Conservation (phyloP, 352 stramenopile genomes). For the Pythium guiyangense region DNA sequence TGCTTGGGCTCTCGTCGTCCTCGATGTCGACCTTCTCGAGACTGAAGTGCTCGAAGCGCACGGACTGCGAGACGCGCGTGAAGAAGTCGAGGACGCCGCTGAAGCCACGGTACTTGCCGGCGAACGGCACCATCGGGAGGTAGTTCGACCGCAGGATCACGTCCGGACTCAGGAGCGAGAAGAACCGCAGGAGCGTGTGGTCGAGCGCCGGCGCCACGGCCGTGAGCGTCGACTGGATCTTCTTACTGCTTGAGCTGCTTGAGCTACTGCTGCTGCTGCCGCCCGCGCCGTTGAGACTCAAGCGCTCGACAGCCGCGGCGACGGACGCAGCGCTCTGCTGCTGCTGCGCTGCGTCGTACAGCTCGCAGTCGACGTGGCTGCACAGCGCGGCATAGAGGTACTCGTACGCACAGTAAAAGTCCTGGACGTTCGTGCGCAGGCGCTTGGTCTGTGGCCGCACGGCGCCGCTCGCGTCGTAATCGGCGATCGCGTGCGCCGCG, state of each 20-base stretch:
- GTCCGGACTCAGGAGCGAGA: slow-evolving; percentile 74
- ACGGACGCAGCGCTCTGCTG: neutral
- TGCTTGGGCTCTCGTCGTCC: slow-evolving; percentile 29
- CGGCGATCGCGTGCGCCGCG: slow-evolving; percentile 51
- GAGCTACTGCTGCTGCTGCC: slow-evolving; percentile 3
- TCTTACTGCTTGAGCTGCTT: slow-evolving; percentile 31
- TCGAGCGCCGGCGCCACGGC: slow-evolving; percentile 49
- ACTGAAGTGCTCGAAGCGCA: slow-evolving; percentile 70
- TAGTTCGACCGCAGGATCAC: slow-evolving; percentile 84
- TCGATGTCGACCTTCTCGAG: slow-evolving; percentile 72
- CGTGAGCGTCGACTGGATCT: slow-evolving; percentile 38
- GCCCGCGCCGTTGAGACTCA: neutral
- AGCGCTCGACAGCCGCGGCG: neutral
- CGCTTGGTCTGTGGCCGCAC: slow-evolving; percentile 22
- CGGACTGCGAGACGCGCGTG: slow-evolving; percentile 55
- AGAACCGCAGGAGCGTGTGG: slow-evolving; percentile 63
- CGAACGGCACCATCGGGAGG: slow-evolving; percentile 87
- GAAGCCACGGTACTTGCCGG: slow-evolving; percentile 78
- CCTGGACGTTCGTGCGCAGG: slow-evolving; percentile 42
- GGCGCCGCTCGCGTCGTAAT: slow-evolving; percentile 37
- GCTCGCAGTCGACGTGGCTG: slow-evolving; percentile 38
- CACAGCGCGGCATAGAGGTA: slow-evolving; percentile 64
- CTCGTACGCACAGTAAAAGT: slow-evolving; percentile 80
- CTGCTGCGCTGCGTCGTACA: slow-evolving; percentile 12
- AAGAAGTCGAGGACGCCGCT: slow-evolving; percentile 78